Evolutionary conservation across 768 basidiomycete species (phyloP).

Genomic region (Amanita brunnescens): DNA sequence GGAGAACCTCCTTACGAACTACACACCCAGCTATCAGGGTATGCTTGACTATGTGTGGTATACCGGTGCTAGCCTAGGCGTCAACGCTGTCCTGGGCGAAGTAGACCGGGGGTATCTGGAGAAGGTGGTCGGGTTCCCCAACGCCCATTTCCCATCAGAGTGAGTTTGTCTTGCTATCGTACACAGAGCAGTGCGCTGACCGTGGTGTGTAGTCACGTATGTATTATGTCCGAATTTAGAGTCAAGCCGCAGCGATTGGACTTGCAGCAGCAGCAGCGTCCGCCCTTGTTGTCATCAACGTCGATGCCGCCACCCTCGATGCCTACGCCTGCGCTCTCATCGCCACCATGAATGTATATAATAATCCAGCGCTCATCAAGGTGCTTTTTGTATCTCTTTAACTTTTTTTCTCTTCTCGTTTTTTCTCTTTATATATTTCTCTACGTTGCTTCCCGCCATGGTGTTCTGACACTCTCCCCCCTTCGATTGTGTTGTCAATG

Average conservation of each 20-base stretch:
- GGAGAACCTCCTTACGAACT: slow-evolving; percentile 67
- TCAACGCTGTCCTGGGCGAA: slow-evolving; percentile 81
- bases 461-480: neutral
- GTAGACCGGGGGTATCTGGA: slow-evolving; percentile 80
- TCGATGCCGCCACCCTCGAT: slow-evolving; percentile 7
- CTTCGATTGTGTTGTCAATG: slow-evolving; percentile 5
- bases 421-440: neutral
- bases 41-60: slow-evolving; percentile 95
- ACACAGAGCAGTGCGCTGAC: slow-evolving; percentile 9
- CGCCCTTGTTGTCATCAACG: slow-evolving; percentile 7
- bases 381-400: slow-evolving; percentile 6
- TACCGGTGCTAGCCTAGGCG: slow-evolving; percentile 58
- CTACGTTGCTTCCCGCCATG: neutral
- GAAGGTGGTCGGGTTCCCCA: slow-evolving; percentile 94
- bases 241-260: slow-evolving; percentile 61
- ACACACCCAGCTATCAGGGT: slow-evolving; percentile 80
- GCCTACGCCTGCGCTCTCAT: neutral
- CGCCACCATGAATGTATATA: slow-evolving; percentile 5
- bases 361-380: neutral
- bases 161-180: slow-evolving; percentile 35
- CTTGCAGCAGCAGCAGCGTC: slow-evolving; percentile 18
- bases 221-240: slow-evolving; percentile 66
- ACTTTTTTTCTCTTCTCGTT: neutral
- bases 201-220: slow-evolving; percentile 49
- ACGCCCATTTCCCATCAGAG: slow-evolving; percentile 96